Conservation (phyloP, 2,329 filamentous ascomycete species). For the Colletotrichum spinosum region DNA sequence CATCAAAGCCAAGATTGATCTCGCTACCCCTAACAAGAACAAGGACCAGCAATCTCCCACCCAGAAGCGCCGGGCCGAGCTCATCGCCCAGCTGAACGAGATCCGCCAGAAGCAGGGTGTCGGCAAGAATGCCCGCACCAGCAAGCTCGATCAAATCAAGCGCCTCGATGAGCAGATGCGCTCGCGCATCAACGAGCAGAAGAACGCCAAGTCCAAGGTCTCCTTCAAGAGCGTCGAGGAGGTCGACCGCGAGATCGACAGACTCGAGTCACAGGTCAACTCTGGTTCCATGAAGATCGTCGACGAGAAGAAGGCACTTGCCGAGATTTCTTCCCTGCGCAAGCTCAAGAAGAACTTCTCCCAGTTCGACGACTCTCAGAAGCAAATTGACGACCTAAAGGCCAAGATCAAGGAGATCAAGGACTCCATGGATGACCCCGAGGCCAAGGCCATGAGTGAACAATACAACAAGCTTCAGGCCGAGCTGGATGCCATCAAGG, state of each 20-base stretch:
- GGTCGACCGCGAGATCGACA: conserved; percentile 83
- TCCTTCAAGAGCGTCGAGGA: conserved; percentile 90
- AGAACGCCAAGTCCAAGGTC: conserved; percentile 83
- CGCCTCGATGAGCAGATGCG: conserved; percentile 90
- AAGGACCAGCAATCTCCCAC: conserved; percentile 84
- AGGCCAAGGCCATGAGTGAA: conserved; percentile 88
- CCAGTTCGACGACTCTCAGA: conserved; percentile 85
- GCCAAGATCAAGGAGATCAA: conserved; percentile 89
- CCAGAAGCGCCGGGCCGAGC: conserved; percentile 86
- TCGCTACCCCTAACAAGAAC: conserved; percentile 77
- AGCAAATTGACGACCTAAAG: conserved; percentile 89
- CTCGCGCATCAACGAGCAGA: conserved; percentile 86
- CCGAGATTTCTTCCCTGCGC: conserved; percentile 83
- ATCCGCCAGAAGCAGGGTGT: conserved; percentile 90
- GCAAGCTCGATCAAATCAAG: conserved; percentile 91
- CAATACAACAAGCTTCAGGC: conserved; percentile 86
- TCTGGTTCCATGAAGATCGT: conserved; percentile 93
- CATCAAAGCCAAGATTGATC: conserved; percentile 88
- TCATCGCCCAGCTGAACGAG: conserved; percentile 82
- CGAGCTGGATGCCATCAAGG: conserved; percentile 91
- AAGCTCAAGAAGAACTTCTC: conserved; percentile 94
- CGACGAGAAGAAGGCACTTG: conserved; percentile 94
- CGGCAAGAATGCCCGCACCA: conserved; percentile 84
- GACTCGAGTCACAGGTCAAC: conserved; percentile 87
- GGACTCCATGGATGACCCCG: conserved; percentile 91